Base-by-base conservation (phyloP, 331 rosid species). In the Dryas integrifolia region DNA sequence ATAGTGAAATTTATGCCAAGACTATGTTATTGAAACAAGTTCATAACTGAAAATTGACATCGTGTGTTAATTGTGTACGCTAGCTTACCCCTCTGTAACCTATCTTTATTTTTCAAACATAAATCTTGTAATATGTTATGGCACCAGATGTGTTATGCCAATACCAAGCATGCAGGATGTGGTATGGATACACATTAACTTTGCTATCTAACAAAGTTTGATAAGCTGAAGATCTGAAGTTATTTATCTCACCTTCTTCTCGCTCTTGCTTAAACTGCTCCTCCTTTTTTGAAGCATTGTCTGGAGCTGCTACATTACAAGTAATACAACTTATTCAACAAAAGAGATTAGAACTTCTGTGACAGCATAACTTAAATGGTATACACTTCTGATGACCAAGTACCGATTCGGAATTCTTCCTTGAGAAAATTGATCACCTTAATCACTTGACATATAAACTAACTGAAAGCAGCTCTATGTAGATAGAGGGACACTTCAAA, bases 211-310 rank as follows among this genome's bases (percentile, higher is more conserved):
- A n/a, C 43, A 66, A 24, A 66, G 61, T 60, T 49, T 7, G 26
- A 77, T 41, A 71, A 35, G 30, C 57, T 41, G 26, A 77, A 56
- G 71, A 63, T 46, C n/a, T 21, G 58, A 58, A 58, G n/a, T 43
- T 47, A 46, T 12, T 3, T 24, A 7, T 76, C 44, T 48, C 53
- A 65, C 75, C 80, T 66, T 76, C 80, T 75, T 74, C 70, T 48
- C 45, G 61, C 41, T 58, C 76, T 26, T 76, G 14, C 51, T 39
- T 65, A 55, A 51, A 72, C 40, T 59, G 67, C 64, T 67, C 72
- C 70, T 74, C 81, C 49, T 63, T 76, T 38, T 38, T 76, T 39
- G 78, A 66, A 72, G 69, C 24, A 9, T 72, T 57, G 9, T 61
- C 72, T 35, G 12, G 44, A 50, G 61, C 74, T 43, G 58, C 77